Evolutionary conservation across 164 flowering plant genomes (phyloP), one percentile per base, ranked within the genome.

Genomic region (Houttuynia cordata): DNA sequence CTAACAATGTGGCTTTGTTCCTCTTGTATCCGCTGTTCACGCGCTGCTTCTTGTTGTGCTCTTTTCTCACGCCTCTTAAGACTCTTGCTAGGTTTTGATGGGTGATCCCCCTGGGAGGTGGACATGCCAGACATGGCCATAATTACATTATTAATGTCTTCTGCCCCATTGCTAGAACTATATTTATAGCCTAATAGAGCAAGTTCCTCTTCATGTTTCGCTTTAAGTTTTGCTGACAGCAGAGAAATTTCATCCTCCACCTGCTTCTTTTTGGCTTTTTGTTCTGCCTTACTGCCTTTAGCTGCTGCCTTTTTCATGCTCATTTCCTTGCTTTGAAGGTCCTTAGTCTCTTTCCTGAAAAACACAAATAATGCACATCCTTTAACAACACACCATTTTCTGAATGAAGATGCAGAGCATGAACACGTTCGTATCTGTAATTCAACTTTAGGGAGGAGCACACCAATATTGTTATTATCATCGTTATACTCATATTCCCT

Each of bases 241-340:
- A 52, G 67, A 45, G 88, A 74, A 53, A 93, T 82, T 65, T 89
- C 90, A 63, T 93, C 96, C 63, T 93, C 98, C 53, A 90, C 97
- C 62, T 83, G 89, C 75, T 93, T 93, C 77, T 93, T 88, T 79
- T 93, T 90, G 20, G 88, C 84, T 68, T 90, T 93, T 75, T 90
- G 98, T 64, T 93, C 97, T 40, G 97, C 96, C 73, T 93, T 93
- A 85, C 97, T 90, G 42, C 99, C 99, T 75, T 78, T 87, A 23
- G 97, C 97, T 55, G 97, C 97, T 15, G 84, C 87, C 72, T 86
- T 86, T 59, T 84, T 88, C 75, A 90, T 24, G 51, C 71, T 83
- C 60, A 70, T 59, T 73, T 93, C 97, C 69, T 85, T 87, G 82
- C 81, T 75, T 74, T 86, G 91, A 68, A 93, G 80, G 64, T 81